Base-by-base conservation (phyloP, 805 yeast species). In the Pichia ethanolica region DNA sequence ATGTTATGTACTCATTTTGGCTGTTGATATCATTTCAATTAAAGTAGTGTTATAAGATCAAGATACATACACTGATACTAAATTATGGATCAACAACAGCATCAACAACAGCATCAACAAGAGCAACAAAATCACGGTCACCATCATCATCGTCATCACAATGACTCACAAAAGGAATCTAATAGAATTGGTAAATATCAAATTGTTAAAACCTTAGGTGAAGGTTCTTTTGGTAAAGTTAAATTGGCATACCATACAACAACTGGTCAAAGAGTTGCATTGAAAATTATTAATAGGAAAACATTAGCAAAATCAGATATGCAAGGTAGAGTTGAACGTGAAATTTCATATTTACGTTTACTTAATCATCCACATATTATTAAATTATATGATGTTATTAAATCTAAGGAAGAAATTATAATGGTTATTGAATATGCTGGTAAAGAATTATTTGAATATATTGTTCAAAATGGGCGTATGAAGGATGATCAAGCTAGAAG, bases 391-490 rank as follows among this genome's bases (percentile, higher is more conserved):
- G 98, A 91, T 66, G 98, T 91, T 41, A 90, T 91, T 65, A 90
- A 90, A 67, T 86, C 95, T 40, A 87, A 87, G 59, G 97, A 91
- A 59, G 98, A 91, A 62, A 91, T 91, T 58, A 86, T 91, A 60
- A 91, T 91, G 97, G 98, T 91, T 30, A 89, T 91, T 61, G 98
- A 91, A 69, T 91, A 79, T 63, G 98, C 97, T 1, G 96, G 96
- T n/a, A 88, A 88, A 58, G 98, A 90, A 69, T 76, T 91, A 60
- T 91, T 91, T 62, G 98, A 91, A 61, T 90, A 91, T 64, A 91
- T 90, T 66, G 96, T 90, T 13, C 97, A 90, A 63, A 78, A 89
- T 61, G 97, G 96, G 36, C 82, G 86, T 60, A 86, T 90, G 96
- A 81, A 83, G 38, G 98, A 91, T 67, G 79, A 79, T 54, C 96